Percentiles rank a stretch among this genome's conserved stretches.
Conservation (phyloP, 345 rosid species). For the Leavenworthia alabamica region DNA sequence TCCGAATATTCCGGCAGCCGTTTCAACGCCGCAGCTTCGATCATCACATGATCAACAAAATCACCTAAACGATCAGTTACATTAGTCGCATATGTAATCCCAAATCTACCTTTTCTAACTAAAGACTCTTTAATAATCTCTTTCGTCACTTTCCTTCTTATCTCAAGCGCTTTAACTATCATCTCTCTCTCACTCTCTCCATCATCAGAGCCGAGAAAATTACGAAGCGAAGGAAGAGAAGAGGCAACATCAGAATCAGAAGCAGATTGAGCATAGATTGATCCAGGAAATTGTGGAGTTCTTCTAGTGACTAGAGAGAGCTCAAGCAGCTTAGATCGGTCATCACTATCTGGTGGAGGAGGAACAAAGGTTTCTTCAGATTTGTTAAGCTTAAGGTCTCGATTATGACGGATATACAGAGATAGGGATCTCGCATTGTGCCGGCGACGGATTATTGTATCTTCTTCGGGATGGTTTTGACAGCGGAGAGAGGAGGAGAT, state of each 20-base stretch:
- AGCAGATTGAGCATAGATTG: conserved; percentile 38
- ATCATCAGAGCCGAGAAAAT: conserved; percentile 20
- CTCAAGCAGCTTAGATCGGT: conserved; percentile 48
- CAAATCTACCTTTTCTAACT: conserved; percentile 73
- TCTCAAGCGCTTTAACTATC: conserved; percentile 64
- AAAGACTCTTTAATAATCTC: conserved; percentile 64
- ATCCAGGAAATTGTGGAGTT: conserved; percentile 65
- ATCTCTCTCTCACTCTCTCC: conserved; percentile 49
- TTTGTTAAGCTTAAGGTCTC: conserved; percentile 18
- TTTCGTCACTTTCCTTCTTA: conserved; percentile 61
- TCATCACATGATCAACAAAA: conserved; percentile 69
- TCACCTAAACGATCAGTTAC: conserved; percentile 45
- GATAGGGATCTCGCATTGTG: conserved; percentile 52
- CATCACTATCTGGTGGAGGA: conserved; percentile 29
- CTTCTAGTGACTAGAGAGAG: conserved; percentile 51
- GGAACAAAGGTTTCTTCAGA: conserved; percentile 18
- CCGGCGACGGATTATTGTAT: conserved; percentile 39
- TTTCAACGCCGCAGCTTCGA: conserved; percentile 76
- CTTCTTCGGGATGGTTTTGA: conserved; percentile 18
- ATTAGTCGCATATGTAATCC: conserved; percentile 74
- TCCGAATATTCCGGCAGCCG: conserved; percentile 43
- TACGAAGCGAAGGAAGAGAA: conserved; percentile 42
- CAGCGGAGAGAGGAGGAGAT: conserved; percentile 29
- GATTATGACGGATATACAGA: conserved; percentile 37
- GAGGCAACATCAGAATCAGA: conserved; percentile 27